Evolutionary conservation across 345 rosid species (phyloP), one percentile per base, ranked within the genome.

Genomic region (Sonneratia caseolaris): DNA sequence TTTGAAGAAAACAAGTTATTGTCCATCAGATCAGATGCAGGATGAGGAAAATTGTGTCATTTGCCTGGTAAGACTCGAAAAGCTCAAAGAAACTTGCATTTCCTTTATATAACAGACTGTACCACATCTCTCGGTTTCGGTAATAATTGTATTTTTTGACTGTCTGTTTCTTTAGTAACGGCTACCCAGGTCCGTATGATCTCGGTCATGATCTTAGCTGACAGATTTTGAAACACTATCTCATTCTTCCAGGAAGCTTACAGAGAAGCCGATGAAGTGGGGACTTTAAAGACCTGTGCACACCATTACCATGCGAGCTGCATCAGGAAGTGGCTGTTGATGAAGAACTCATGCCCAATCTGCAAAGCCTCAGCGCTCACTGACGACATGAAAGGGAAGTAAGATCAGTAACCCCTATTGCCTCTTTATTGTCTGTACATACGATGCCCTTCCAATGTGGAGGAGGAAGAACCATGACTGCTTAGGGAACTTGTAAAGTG

Each of bases 311-410:
- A 93, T 80, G 84, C 75, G 12, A 70, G 64, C 48, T 93, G 98
- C 84, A 84, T 93, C 71, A 89, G 80, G 80, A 89, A 89, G 80
- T 93, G 98, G 98, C 68, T 93, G 43, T 84, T 87, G 14, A 85
- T 93, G 89, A 93, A 93, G 87, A 93, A 89, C 70, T 72, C 80
- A 36, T 93, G 98, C 74, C 98, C 97, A n/a, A 84, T 93, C 49
- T 93, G 98, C 91, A 93, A 93, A 86, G 85, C 85, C 70, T 77
- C 88, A 21, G 91, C 81, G 22, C 19, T 82, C 51, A 69, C 32
- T 1, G 55, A 68, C 18, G 70, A 68, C 45, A 27, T 38, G 66
- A 78, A 81, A 77, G 69, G 68, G 40, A 76, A 70, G 24, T 64
- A 71, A 43, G 37, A 32, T 68, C 16, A 38, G 5, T 27, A 13